Evolutionary conservation across 176 grass and related monocot genomes (phyloP).

Genomic region (Bothriochloa decipiens): DNA sequence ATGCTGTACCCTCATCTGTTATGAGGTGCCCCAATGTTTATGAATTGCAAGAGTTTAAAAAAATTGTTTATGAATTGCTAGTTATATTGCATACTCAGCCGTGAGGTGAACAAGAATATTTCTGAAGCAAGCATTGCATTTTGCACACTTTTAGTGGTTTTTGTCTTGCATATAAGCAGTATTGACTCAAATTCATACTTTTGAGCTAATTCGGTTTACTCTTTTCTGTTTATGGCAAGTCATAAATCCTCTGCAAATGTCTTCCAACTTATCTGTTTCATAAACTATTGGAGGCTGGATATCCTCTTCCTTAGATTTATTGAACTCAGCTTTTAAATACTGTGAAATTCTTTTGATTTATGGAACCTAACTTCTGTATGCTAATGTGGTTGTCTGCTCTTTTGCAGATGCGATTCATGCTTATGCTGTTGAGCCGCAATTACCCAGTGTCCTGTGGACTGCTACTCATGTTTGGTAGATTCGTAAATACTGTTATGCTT

Average conservation of each 20-base stretch:
- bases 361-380: background rate
- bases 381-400: background rate
- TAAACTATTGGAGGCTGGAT: background rate
- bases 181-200: background rate
- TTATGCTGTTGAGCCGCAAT: background rate
- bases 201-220: background rate
- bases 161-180: background rate
- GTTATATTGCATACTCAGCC: background rate
- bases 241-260: background rate
- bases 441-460: background rate
- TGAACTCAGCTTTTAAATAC: background rate
- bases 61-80: background rate
- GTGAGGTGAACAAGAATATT: background rate
- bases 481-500: constrained; percentile 42
- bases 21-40: too few species aligned
- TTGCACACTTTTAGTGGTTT: background rate
- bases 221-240: background rate
- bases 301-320: background rate
- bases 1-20: background rate
- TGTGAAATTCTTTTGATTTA: background rate
- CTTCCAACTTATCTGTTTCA: background rate
- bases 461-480: constrained; percentile 30
- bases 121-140: background rate
- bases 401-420: constrained; percentile 34
- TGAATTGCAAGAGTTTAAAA: background rate